Evolutionary conservation across 179 eudicot genomes (phyloP), one percentile per base, ranked within the genome.

Genomic region (Silene vulgaris): DNA sequence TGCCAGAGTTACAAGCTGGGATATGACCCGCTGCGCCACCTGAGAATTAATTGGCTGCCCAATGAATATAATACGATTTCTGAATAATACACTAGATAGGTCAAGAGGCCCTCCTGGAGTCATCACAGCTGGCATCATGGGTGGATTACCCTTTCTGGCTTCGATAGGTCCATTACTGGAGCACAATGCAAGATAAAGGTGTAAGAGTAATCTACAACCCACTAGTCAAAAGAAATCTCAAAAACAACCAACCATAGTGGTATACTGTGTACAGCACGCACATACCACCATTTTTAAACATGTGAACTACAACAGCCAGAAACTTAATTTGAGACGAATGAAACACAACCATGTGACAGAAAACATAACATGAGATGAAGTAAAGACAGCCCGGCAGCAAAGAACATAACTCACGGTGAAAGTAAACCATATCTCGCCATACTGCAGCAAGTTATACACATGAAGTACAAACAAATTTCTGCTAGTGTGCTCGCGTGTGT

Each of bases 91-190:
- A 20, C 89, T 82, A 66, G 98, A 90, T 80, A 93, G 92, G 81
- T 91, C 98, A 87, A 91, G 40, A 29, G 92, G 88, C 72, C 97
- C 98, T 68, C 88, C 92, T 23, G 98, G 98, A 77, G 98, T 90
- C 89, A 91, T 80, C 37, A 93, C 88, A 73, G 91, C 91, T 16
- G 98, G 98, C 97, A 93, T 90, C 43, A 93, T 59, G 1, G 95
- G 95, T 71, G 91, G 96, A 77, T 89, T 91, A 60, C 88, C 90
- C 79, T 71, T 84, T 77, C 65, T 85, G 54, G 98, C 93, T 80
- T 74, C 83, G 71, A 91, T 83, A 69, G 87, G 84, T 65, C 87
- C 84, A 73, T 80, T 81, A 74, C 95, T 91, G 90, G 48, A 48
- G 77, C 60, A 73, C 30, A 75, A 82, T 29, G 57, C n/a, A 76